Conservation (phyloP, 177 flowering plant species). For the Vitis hybrid region DNA sequence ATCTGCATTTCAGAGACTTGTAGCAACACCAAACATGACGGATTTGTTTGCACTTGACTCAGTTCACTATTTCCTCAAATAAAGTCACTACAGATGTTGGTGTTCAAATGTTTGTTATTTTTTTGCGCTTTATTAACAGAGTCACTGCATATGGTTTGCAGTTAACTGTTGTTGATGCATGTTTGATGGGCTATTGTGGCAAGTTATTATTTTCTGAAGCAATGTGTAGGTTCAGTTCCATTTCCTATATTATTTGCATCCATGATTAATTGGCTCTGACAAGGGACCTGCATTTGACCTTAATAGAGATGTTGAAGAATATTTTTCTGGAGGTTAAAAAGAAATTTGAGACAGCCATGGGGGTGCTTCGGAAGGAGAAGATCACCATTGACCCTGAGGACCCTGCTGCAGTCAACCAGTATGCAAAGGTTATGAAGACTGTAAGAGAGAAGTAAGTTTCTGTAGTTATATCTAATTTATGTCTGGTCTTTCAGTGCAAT, state of each 20-base stretch:
- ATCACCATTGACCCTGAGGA: constrained; percentile 90
- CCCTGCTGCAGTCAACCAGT: constrained; percentile 91
- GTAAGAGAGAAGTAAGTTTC: constrained; percentile 76
- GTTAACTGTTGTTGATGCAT: no score
- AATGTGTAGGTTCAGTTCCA: background rate
- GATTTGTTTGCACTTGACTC: no score
- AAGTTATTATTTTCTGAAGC: no score
- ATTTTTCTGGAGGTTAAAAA: constrained; percentile 86
- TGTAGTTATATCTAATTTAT: background rate
- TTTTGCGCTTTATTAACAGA: no score
- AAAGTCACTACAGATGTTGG: no score
- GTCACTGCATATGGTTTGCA: no score
- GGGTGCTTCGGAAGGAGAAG: constrained; percentile 76
- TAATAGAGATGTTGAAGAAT: constrained; percentile 82
- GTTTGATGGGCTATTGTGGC: no score
- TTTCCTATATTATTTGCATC: background rate
- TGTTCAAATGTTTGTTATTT: no score
- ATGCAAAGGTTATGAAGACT: constrained; percentile 92
- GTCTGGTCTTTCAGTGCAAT: no score
- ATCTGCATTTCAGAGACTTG: no score
- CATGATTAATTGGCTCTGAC: constrained; percentile 17
- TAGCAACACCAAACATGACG: no score
- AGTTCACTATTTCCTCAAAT: no score
- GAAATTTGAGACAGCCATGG: constrained; percentile 86
- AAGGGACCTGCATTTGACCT: constrained; percentile 8